Conservation (phyloP, 768 basidiomycete species). For the Mrakia gelida region DNA sequence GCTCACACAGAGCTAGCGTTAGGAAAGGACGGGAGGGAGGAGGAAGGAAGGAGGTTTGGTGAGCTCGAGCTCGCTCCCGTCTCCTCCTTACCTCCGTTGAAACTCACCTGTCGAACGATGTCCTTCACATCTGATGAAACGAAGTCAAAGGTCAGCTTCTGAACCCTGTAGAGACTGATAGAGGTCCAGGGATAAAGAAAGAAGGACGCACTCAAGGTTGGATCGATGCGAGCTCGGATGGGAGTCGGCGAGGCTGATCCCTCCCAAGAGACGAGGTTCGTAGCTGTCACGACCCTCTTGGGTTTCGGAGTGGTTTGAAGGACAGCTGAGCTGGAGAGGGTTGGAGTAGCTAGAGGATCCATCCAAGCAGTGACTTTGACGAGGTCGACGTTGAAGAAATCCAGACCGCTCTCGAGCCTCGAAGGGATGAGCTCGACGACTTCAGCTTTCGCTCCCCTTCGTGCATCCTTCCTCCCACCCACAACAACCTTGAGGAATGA, state of each 20-base stretch:
- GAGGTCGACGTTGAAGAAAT: not conserved
- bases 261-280: not conserved
- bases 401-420: not conserved
- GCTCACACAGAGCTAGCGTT: conserved; percentile 18
- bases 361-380: not conserved
- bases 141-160: not conserved
- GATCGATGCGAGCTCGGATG: conserved; percentile 26
- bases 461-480: no score
- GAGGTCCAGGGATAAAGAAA: no score
- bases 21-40: not conserved
- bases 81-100: not conserved
- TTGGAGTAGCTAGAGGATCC: not conserved
- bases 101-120: conserved; percentile 19
- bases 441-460: no score
- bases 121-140: conserved; percentile 6
- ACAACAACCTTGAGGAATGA: no score
- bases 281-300: conserved; percentile 5
- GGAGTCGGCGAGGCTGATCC: not conserved
- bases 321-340: not conserved
- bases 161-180: not conserved
- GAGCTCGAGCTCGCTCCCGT: not conserved
- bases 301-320: conserved; percentile 1
- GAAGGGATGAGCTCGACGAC: not conserved
- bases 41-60: not conserved
- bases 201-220: conserved; percentile 10